Evolutionary conservation across 2,329 filamentous ascomycete genomes (phyloP), one percentile per base, ranked within the genome.

Genomic region (Lachnellula hyalina): DNA sequence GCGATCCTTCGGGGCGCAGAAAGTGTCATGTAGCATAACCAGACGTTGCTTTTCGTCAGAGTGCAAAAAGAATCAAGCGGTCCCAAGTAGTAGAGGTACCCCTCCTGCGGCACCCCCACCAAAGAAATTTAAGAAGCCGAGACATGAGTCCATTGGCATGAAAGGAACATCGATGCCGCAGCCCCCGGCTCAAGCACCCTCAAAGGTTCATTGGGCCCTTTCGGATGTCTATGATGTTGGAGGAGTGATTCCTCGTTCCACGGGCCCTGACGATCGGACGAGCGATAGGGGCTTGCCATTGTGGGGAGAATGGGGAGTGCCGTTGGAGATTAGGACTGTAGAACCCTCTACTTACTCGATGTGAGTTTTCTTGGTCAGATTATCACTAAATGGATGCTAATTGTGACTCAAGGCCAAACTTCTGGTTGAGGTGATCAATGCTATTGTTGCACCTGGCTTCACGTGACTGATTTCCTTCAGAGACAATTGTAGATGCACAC

Each of bases 401-500:
- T 34, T 35, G 49, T 44, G 15, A 12, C 14, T 38, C 5, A 55
- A 76, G 74, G n/a, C 71, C 72, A 12, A 70, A 71, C 57, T 62
- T 72, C 45, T 74, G 72, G 72, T 57, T 73, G 58, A 68, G 71
- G 72, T 73, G 61, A 50, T 65, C 46, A 25, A 34, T 25, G 17
- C 3, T n/a, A 12, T 28, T 2, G 17, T 8, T 28, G 25, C n/a
- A 12, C n/a, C 4, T 35, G n/a, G 35, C 23, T 15, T 38, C 49
- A 49, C 21, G 44, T 54, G 52, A 54, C 51, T 63, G 17, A 64
- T 46, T 2, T 28, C 28, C 38, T 5, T 21, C 47, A 68, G 87
- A 59, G 87, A 91, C 63, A 87, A 89, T 65, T 92, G 88, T 65
- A 85, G 83, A 55, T 92, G 87, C 66, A 63, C 70, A 1, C 68